Evolutionary conservation across 768 basidiomycete genomes (phyloP).

Genomic region (Serendipita vermifera): DNA sequence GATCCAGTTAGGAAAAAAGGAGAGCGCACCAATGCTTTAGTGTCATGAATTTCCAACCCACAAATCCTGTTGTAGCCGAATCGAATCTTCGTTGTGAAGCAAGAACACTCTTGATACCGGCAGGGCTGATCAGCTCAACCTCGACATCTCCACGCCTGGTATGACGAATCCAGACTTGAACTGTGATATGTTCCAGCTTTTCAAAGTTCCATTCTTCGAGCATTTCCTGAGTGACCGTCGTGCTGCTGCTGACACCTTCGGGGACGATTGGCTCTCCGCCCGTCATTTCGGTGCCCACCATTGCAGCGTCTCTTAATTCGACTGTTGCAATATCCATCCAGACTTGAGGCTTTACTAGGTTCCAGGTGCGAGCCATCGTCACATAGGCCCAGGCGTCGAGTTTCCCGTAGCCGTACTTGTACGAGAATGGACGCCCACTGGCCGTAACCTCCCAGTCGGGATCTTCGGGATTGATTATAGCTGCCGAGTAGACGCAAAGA

Average conservation of each 20-base stretch:
- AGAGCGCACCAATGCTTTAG: constrained; percentile 85
- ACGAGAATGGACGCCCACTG: constrained; percentile 30
- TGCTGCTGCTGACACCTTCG: constrained; percentile 50
- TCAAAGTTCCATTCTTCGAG: constrained; percentile 69
- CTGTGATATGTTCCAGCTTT: constrained; percentile 78
- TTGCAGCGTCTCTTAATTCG: constrained; percentile 14
- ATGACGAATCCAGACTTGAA: constrained; percentile 90
- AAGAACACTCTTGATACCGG: constrained; percentile 72
- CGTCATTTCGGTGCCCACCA: constrained; percentile 26
- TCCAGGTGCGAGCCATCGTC: constrained; percentile 28
- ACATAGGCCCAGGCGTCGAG: constrained; percentile 34
- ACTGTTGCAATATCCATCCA: constrained; percentile 31
- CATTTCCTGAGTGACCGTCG: constrained; percentile 53
- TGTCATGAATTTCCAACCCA: constrained; percentile 98
- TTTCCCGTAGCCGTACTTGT: constrained; percentile 40
- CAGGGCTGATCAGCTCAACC: constrained; percentile 75
- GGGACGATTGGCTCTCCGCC: constrained; percentile 55
- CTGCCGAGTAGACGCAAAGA: constrained; percentile 28
- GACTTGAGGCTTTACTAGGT: constrained; percentile 36
- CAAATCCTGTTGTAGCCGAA: constrained; percentile 50
- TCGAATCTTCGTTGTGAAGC: constrained; percentile 62
- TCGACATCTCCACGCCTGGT: constrained; percentile 80
- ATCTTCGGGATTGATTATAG: constrained; percentile 32
- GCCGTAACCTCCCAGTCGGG: constrained; percentile 37
- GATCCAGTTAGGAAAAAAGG: neutral